phyloP scores from a whole-genome alignment of 2,329 filamentous ascomycete genomes.

The Harringtonia aguacate region DNA sequence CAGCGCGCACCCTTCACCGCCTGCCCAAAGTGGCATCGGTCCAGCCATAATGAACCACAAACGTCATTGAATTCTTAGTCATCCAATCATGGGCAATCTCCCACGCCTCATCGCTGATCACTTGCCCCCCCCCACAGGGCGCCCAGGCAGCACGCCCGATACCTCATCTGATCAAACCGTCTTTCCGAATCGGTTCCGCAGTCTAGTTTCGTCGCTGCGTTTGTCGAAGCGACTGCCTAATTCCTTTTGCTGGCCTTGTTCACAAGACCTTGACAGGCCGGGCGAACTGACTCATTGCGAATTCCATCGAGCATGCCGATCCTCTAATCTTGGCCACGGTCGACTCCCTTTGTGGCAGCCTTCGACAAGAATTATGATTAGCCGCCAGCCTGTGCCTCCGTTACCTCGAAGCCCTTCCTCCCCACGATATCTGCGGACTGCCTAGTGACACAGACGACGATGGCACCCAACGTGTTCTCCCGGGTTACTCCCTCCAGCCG shows the following conservation, averaged over 20 bases:
- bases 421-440: not conserved
- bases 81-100: not conserved
- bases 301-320: constrained; percentile 3
- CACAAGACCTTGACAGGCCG: not conserved
- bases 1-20: constrained; percentile 4
- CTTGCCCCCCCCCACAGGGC: constrained; percentile 1
- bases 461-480: constrained; percentile 38
- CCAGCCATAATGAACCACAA: not conserved
- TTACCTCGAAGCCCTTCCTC: not conserved
- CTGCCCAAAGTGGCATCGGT: constrained; percentile 1
- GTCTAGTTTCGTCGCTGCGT: not conserved
- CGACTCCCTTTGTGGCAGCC: constrained; percentile 3
- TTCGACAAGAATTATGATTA: not conserved
- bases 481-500: constrained; percentile 26
- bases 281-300: not conserved
- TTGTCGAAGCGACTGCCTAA: no score
- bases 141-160: constrained; percentile 6
- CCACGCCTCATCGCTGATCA: constrained; percentile 1
- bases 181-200: not conserved
- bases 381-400: not conserved
- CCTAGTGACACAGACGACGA: constrained; percentile 13
- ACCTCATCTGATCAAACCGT: constrained; percentile 4
- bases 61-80: constrained; percentile 3
- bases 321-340: not conserved
- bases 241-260: not conserved